These are phyloP conservation scores for Exserohilum turcica DNA, from an alignment of 2,329 filamentous ascomycete genomes.

Conservation along the genomic window DNA sequence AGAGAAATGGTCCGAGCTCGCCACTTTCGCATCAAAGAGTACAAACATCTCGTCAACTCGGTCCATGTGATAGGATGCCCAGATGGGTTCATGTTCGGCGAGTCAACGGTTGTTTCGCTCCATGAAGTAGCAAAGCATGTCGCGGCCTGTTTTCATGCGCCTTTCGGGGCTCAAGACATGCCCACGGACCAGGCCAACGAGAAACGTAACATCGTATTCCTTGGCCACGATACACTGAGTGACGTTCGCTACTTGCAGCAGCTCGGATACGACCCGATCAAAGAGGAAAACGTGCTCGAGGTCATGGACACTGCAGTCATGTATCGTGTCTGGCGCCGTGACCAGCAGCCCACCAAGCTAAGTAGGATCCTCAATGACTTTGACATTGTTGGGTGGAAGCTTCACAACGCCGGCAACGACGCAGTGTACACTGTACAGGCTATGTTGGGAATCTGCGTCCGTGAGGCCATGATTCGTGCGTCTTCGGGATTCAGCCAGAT, in stretches of 20 bases:
- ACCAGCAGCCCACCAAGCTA: constrained; percentile 62
- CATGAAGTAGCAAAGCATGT: constrained; percentile 54
- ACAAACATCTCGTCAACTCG: constrained; percentile 67
- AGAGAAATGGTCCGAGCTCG: constrained; percentile 67
- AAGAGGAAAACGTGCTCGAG: constrained; percentile 63
- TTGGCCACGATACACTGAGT: constrained; percentile 73
- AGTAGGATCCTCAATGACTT: constrained; percentile 66
- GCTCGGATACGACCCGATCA: constrained; percentile 66
- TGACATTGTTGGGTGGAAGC: constrained; percentile 64
- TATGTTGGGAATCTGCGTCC: constrained; percentile 67
- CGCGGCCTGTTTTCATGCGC: constrained; percentile 62
- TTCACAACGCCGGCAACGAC: constrained; percentile 91
- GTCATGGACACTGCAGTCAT: constrained; percentile 74
- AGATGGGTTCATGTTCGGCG: constrained; percentile 73
- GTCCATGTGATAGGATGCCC: constrained; percentile 75
- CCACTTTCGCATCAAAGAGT: constrained; percentile 78
- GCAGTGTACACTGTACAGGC: constrained; percentile 78
- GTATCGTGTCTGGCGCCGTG: constrained; percentile 66
- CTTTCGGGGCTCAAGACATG: constrained; percentile 51
- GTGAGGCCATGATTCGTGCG: constrained; percentile 47
- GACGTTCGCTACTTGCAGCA: constrained; percentile 72
- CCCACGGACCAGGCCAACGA: constrained; percentile 28
- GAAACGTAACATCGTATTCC: constrained; percentile 69
- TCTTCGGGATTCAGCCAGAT: constrained; percentile 31
- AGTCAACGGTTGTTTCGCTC: constrained; percentile 60